Conservation (phyloP, 1,284 basidiomycete genomes). For the Moesziomyces globuligerus region DNA sequence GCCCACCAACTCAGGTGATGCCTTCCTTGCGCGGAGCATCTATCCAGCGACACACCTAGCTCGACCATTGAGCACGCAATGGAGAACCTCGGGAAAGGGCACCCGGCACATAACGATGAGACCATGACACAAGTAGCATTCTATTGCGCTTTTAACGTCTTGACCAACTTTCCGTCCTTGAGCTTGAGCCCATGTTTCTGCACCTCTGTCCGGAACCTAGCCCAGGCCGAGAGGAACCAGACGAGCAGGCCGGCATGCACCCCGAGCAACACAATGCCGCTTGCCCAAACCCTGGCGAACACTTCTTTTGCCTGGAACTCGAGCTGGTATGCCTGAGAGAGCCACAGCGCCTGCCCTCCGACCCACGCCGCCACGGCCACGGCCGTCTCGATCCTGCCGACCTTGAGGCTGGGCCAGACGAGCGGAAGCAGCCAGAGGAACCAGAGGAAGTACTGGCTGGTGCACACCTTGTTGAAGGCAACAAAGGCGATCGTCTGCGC, state of each 20-base stretch:
- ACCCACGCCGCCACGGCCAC: conserved; percentile 75
- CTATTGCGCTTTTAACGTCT: conserved; percentile 34
- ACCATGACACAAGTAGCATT: neutral
- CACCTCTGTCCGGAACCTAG: conserved; percentile 20
- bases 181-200: conserved; percentile 28
- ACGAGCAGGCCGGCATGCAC: conserved; percentile 45
- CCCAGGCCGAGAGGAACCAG: conserved; percentile 55
- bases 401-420: conserved; percentile 75
- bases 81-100: too few relatives aligned
- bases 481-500: conserved; percentile 91
- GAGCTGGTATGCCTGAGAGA: conserved; percentile 61
- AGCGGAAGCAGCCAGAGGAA: conserved; percentile 90
- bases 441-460: conserved; percentile 98
- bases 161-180: conserved; percentile 9
- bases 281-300: conserved; percentile 56
- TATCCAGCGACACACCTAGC: too few relatives aligned
- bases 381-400: conserved; percentile 13
- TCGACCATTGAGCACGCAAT: too few relatives aligned
- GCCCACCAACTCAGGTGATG: too few relatives aligned
- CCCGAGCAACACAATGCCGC: conserved; percentile 48
- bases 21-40: too few relatives aligned
- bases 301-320: conserved; percentile 61
- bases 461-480: conserved; percentile 97
- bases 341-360: conserved; percentile 69
- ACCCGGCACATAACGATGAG: neutral